phyloP scores from a whole-genome alignment of 441 rosid genomes.

The Euphorbia celastroides region DNA sequence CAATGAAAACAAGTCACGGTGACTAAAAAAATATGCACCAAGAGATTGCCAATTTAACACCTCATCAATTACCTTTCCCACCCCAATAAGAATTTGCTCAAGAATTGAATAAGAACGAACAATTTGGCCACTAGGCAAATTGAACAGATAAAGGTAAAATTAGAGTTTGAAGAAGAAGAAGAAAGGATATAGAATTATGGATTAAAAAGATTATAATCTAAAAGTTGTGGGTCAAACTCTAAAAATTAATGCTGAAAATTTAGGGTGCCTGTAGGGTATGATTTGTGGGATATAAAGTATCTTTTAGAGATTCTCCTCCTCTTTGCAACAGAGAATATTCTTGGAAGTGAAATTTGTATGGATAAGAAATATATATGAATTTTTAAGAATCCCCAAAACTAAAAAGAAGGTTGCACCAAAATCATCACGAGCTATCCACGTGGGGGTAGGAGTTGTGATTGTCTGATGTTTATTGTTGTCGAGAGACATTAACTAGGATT shows the following conservation, averaged over 20 bases:
- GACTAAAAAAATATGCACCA: too few species aligned
- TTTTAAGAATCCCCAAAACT: too few species aligned
- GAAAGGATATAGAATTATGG: neutral
- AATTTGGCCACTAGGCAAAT: slow-evolving; percentile 61
- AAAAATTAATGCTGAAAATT: neutral
- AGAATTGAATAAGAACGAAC: slow-evolving; percentile 59
- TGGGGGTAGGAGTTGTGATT: neutral
- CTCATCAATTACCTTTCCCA: slow-evolving; percentile 99
- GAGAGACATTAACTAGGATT: too few species aligned
- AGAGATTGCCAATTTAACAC: too few species aligned
- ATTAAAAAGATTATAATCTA: neutral
- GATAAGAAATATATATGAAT: neutral
- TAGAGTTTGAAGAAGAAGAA: neutral
- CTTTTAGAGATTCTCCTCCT: neutral
- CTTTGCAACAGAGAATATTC: neutral
- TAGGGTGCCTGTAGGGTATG: neutral
- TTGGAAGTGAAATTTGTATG: neutral
- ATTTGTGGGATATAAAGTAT: too few species aligned
- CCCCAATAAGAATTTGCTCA: slow-evolving; percentile 58
- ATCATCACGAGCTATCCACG: neutral
- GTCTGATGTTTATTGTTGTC: too few species aligned
- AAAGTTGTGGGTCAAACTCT: neutral
- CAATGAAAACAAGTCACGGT: too few species aligned
- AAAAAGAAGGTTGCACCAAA: neutral
- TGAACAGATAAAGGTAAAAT: too few species aligned